phyloP scores from a whole-genome alignment of 1,284 basidiomycete species.

The Mycena sp. region DNA sequence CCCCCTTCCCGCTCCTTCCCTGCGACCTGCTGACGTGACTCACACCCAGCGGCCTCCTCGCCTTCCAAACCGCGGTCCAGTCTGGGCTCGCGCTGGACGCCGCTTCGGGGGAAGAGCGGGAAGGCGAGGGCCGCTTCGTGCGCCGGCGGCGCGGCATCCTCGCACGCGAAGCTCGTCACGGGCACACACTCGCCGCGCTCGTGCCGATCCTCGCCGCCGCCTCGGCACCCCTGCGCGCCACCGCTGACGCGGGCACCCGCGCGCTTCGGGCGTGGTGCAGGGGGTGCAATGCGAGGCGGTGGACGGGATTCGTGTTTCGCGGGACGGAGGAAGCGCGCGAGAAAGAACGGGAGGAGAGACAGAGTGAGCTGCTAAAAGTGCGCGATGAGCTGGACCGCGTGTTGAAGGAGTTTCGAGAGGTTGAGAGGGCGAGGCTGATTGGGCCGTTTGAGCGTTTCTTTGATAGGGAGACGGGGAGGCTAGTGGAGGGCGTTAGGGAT shows the following conservation, averaged over 20 bases:
- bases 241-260: slow-evolving; percentile 38
- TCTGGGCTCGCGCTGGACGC: slow-evolving; percentile 40
- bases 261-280: slow-evolving; percentile 43
- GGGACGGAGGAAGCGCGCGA: slow-evolving; percentile 1
- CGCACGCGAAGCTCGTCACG: slow-evolving; percentile 46
- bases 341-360: slow-evolving; percentile 36
- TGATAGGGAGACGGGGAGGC: slow-evolving; percentile 43
- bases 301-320: slow-evolving; percentile 39
- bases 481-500: slow-evolving; percentile 30
- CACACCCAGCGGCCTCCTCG: slow-evolving; percentile 42
- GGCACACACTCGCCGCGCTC: slow-evolving; percentile 50
- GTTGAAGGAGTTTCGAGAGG: slow-evolving; percentile 42
- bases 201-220: slow-evolving; percentile 48
- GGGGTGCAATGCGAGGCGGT: slow-evolving; percentile 46
- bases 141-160: slow-evolving; percentile 29
- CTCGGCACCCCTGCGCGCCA: slow-evolving; percentile 43
- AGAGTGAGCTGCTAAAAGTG: slow-evolving; percentile 35
- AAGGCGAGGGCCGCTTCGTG: slow-evolving; percentile 5
- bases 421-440: slow-evolving; percentile 44
- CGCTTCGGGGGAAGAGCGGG: slow-evolving; percentile 19
- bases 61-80: slow-evolving; percentile 42
- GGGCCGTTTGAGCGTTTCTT: slow-evolving; percentile 52
- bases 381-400: slow-evolving; percentile 36
- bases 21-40: background rate
- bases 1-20: background rate